Conservation (phyloP, 768 basidiomycete species). For the Pleurotus platypus region DNA sequence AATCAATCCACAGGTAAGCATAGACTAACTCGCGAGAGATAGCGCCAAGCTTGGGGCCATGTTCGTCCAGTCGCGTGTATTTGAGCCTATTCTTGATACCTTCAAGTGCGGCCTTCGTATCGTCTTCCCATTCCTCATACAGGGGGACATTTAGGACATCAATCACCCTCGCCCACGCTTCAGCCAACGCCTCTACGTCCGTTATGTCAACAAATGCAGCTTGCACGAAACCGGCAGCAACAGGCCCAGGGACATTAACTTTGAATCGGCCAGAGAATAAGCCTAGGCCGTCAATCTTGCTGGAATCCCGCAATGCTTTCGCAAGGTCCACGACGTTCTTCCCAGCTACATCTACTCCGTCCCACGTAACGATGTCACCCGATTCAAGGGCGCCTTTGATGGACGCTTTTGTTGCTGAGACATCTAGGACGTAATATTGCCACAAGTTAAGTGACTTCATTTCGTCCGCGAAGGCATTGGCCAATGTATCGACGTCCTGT, state of each 20-base stretch:
- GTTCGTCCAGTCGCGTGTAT: conserved; percentile 76
- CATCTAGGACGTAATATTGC: conserved; percentile 93
- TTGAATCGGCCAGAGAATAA: conserved; percentile 65
- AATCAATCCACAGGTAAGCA: not conserved
- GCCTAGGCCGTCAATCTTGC: conserved; percentile 56
- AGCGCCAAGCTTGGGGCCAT: conserved; percentile 82
- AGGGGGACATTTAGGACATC: conserved; percentile 87
- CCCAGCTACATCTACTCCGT: conserved; percentile 51
- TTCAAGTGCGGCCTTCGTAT: conserved; percentile 69
- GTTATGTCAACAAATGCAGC: conserved; percentile 55
- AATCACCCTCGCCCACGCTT: conserved; percentile 73
- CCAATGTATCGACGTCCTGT: conserved; percentile 65
- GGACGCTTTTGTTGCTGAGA: conserved; percentile 54
- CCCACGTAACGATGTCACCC: conserved; percentile 50
- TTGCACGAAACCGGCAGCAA: conserved; percentile 73
- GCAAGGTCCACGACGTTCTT: conserved; percentile 68
- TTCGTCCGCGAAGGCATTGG: conserved; percentile 56
- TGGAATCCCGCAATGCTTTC: conserved; percentile 48
- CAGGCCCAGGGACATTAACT: conserved; percentile 53
- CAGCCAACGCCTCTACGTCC: conserved; percentile 52
- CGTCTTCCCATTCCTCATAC: conserved; percentile 85
- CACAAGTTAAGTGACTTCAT: conserved; percentile 73
- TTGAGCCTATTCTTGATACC: conserved; percentile 72
- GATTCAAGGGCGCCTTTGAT: conserved; percentile 53
- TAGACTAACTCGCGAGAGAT: conserved; percentile 69